Percentiles rank a stretch among this genome's conserved stretches.
phyloP scores from a whole-genome alignment of 257 asterid species.

The Thymus quinquecostatus region DNA sequence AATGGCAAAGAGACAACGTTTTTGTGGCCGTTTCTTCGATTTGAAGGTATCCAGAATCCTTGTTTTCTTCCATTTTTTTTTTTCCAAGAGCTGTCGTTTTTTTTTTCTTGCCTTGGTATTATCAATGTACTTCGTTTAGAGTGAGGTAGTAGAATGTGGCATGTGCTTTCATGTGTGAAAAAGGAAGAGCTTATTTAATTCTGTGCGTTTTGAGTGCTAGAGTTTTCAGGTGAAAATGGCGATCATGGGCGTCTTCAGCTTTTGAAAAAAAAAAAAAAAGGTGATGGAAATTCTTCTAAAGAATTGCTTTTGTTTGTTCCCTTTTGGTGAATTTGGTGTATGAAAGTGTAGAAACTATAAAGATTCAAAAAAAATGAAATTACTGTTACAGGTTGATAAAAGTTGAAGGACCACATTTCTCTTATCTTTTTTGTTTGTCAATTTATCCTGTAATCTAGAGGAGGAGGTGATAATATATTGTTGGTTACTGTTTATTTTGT shows the following conservation, averaged over 20 bases:
- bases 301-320: conserved; percentile 27
- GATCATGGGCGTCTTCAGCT: conserved; percentile 38
- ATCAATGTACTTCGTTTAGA: conserved; percentile 28
- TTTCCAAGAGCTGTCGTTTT: conserved; percentile 15
- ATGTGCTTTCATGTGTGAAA: conserved; percentile 14
- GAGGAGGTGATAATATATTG: conserved; percentile 7
- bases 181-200: not conserved
- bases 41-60: conserved; percentile 55
- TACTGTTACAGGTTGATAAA: conserved; percentile 18
- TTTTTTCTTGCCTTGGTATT: conserved; percentile 17
- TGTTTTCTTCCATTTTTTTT: conserved; percentile 47
- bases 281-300: conserved; percentile 35
- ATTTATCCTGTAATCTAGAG: conserved; percentile 18
- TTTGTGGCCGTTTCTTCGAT: conserved; percentile 41
- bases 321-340: conserved; percentile 27
- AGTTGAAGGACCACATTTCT: conserved; percentile 34
- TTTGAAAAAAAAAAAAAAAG: conserved; percentile 38
- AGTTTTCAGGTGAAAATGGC: conserved; percentile 46
- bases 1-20: conserved; percentile 34
- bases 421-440: not conserved
- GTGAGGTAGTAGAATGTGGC: conserved; percentile 9
- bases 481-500: not conserved
- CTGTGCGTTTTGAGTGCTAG: conserved; percentile 31
- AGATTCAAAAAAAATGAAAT: too few species aligned
- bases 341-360: conserved; percentile 19